Conservation (phyloP, 1,139 yeast genomes). For the Debaryomyces fabryi region DNA sequence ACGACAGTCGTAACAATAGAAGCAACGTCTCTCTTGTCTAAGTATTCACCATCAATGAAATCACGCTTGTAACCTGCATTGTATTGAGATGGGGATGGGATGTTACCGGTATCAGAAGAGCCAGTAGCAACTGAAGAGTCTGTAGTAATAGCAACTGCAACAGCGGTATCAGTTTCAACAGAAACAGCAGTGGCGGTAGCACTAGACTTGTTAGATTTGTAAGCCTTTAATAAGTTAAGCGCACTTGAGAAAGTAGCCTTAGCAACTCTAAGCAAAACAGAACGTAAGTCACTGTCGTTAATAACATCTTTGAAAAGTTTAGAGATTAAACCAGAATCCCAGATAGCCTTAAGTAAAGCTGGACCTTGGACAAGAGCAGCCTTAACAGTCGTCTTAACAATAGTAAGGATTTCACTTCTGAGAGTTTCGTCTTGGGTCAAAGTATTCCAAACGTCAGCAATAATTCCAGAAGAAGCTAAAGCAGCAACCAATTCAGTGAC, state of each 20-base stretch:
- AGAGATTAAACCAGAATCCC: constrained; percentile 47
- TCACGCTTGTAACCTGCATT: constrained; percentile 6
- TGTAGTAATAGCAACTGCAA: constrained; percentile 16
- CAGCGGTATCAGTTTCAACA: constrained; percentile 8
- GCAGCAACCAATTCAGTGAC: constrained; percentile 42
- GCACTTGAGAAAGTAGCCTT: constrained; percentile 39
- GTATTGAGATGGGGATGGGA: constrained; percentile 5
- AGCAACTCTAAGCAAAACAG: constrained; percentile 39
- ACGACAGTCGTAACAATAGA: constrained; percentile 32
- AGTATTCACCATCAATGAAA: constrained; percentile 22
- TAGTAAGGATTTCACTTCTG: constrained; percentile 26
- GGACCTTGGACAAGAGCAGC: constrained; percentile 47
- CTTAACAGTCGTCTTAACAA: constrained; percentile 37
- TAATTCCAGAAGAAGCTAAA: constrained; percentile 42
- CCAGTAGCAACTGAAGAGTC: background rate
- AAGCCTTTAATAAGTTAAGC: constrained; percentile 30
- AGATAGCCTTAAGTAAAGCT: constrained; percentile 45
- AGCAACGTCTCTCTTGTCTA: constrained; percentile 43
- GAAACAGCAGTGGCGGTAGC: constrained; percentile 18
- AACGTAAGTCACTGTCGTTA: constrained; percentile 38
- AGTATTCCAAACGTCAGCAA: constrained; percentile 39
- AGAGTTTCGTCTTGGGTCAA: constrained; percentile 38
- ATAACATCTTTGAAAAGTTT: constrained; percentile 36
- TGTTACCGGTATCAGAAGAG: constrained; percentile 8
- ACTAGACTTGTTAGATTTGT: constrained; percentile 19